Base-by-base conservation (phyloP, 805 yeast genomes). In the Metahyphopichia silvanorum region DNA sequence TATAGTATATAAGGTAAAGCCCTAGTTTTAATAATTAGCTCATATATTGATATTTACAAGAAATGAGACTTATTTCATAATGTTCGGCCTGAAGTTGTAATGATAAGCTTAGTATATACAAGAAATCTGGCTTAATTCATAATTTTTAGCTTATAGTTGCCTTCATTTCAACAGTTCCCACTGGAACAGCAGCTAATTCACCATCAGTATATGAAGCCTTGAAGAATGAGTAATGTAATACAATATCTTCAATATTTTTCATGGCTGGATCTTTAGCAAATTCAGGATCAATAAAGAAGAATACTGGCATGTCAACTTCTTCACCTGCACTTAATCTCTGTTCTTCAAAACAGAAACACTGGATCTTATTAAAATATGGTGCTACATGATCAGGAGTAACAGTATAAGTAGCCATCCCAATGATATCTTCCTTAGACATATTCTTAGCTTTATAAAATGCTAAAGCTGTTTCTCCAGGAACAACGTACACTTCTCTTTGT, bases 231-330 rank as follows among this genome's bases (percentile, higher is more conserved):
- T 91, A 91, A 62, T 91, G 95, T 49, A 93, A 72, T 8, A 88
- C 86, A 28, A 91, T 76, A 57, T 89, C 96, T 46, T 87, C 89
- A 25, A 89, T 80, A 49, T 86, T 84, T 57, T 89, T 77, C 94
- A 93, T 86, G 21, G 78, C 71, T 4, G 98, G 97, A 54, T 89
- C 98, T 38, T 80, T 78, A 27, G 93, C 93, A 59, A 84, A 91
- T 45, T 89, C 98, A 0, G 98, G 98, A 55, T 89, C 98, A 27
- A 89, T 86, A 59, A 89, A 89, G 74, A 89, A 93, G 64, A 93
- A 93, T 6, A 93, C 86, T 0, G 98, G 98, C 98, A 93, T 93
- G 55, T 93, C 98, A 12, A 93, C 95, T 55, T 93, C 97, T 61
- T 93, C 98, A 6, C 97, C 97, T 2, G 97, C 96, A 34, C 79